Evolutionary conservation across 257 asterid species (phyloP).

Genomic region (Agastache rugosa): DNA sequence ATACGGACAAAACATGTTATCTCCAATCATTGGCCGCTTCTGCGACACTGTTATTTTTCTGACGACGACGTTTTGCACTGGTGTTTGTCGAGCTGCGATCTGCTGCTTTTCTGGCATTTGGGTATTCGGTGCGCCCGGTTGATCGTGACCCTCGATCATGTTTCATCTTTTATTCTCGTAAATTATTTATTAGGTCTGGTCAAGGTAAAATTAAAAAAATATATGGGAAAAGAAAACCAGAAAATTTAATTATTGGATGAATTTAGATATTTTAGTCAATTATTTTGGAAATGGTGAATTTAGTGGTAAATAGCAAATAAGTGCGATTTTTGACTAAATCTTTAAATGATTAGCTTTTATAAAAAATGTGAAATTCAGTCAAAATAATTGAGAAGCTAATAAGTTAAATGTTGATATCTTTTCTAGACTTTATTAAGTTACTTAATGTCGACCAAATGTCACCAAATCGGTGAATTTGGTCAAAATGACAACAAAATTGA

Average conservation of each 20-base stretch:
- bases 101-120: not conserved
- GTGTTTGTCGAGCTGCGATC: constrained; percentile 13
- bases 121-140: not conserved
- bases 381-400: not conserved
- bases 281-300: not conserved
- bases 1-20: constrained; percentile 44
- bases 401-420: not conserved
- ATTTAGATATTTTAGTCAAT: not conserved
- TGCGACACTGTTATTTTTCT: constrained; percentile 34
- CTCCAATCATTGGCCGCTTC: constrained; percentile 60
- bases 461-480: not conserved
- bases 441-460: not conserved
- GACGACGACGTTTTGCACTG: constrained; percentile 32
- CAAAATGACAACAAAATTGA: not conserved
- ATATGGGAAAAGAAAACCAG: no score
- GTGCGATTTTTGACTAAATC: not conserved
- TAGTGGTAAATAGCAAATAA: not conserved
- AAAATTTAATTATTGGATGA: not conserved
- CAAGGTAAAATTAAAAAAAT: no score
- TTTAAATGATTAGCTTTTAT: not conserved
- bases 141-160: not conserved
- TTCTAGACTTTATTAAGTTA: not conserved
- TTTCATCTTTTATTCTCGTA: no score
- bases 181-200: no score
- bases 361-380: not conserved